Conservation (phyloP, 805 yeast species). For the Candida succiphila region DNA sequence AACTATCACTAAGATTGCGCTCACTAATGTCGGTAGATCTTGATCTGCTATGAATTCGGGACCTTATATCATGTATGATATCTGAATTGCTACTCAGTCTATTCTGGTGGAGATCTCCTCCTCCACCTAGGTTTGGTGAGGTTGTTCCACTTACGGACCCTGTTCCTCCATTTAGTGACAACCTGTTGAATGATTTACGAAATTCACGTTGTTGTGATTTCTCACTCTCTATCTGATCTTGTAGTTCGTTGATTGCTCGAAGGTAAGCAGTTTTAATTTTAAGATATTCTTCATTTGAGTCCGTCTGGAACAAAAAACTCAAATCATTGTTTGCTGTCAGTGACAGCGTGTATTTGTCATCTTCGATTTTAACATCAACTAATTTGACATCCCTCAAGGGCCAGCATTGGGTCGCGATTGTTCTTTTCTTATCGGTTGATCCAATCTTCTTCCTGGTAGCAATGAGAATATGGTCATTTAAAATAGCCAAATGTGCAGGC, state of each 20-base stretch:
- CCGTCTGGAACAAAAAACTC: conserved; percentile 52
- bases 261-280: conserved; percentile 46
- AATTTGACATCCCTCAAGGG: conserved; percentile 54
- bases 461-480: conserved; percentile 68
- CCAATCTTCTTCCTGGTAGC: conserved; percentile 50
- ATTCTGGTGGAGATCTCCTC: too few species aligned
- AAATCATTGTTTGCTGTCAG: conserved; percentile 14
- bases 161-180: conserved; percentile 17
- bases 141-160: too few species aligned
- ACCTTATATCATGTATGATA: conserved; percentile 46
- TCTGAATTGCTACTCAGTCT: conserved; percentile 22
- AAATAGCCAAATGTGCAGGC: conserved; percentile 63
- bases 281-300: conserved; percentile 43
- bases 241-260: conserved; percentile 50
- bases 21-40: conserved; percentile 34
- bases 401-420: conserved; percentile 71
- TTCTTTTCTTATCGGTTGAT: conserved; percentile 19
- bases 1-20: conserved; percentile 12
- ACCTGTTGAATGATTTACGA: conserved; percentile 32
- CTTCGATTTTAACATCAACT: conserved; percentile 21
- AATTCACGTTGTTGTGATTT: conserved; percentile 30
- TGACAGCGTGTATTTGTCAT: conserved; percentile 12
- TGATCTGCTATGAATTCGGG: conserved; percentile 46
- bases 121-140: too few species aligned
- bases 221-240: conserved; percentile 45